phyloP scores from a whole-genome alignment of 331 rosid species.

The Stylosanthes scabra region DNA sequence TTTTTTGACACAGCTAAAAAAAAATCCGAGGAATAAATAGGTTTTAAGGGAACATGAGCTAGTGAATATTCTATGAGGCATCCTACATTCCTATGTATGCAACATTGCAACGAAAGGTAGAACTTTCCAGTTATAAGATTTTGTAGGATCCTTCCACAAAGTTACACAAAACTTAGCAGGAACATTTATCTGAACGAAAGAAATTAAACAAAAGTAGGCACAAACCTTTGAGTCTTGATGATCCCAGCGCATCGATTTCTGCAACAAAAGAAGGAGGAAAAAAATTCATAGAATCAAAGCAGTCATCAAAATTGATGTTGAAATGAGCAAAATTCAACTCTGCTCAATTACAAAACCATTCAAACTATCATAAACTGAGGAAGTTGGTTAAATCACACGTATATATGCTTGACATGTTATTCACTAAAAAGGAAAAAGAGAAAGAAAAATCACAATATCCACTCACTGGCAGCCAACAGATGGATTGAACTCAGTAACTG shows the following conservation, averaged over 20 bases:
- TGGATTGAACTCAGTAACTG: constrained; percentile 1
- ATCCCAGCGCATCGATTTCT: constrained; percentile 86
- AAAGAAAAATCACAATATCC: constrained; percentile 18
- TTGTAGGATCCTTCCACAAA: constrained; percentile 13
- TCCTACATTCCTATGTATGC: background rate
- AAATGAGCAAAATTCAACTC: background rate
- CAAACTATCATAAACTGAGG: background rate
- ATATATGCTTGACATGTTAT: constrained; percentile 5
- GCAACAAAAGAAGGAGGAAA: constrained; percentile 39
- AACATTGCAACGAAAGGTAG: constrained; percentile 13
- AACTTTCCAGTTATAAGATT: constrained; percentile 12
- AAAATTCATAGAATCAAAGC: constrained; percentile 9
- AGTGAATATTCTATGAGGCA: background rate
- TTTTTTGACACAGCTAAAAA: constrained; percentile 9
- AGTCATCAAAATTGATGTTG: background rate
- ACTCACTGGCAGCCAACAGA: constrained; percentile 7
- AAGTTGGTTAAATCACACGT: constrained; percentile 1
- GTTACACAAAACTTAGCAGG: constrained; percentile 4
- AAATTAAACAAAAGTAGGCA: background rate
- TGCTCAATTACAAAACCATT: no score
- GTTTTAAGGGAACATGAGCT: constrained; percentile 6
- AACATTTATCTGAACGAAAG: constrained; percentile 34
- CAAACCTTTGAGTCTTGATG: constrained; percentile 45
- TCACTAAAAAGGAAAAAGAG: constrained; percentile 6
- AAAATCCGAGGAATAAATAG: constrained; percentile 12